Evolutionary conservation across 495 filamentous ascomycete species (phyloP).

Genomic region (Pseudotulostoma volvatum): DNA sequence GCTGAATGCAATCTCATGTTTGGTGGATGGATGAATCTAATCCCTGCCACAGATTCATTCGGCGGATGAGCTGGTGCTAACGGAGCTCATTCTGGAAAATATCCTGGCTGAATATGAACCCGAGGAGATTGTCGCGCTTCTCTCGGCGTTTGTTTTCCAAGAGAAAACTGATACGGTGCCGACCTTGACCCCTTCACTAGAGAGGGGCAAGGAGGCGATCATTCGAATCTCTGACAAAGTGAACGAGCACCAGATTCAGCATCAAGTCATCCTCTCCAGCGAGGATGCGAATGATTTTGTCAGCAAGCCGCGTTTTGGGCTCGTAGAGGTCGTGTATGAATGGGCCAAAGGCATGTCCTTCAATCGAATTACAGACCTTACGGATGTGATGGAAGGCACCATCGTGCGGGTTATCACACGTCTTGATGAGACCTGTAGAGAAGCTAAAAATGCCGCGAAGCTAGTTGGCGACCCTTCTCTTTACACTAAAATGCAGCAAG

Average conservation of each 20-base stretch:
- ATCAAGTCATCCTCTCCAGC: slow-evolving; percentile 77
- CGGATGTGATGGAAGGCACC: slow-evolving; percentile 90
- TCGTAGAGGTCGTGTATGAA: slow-evolving; percentile 96
- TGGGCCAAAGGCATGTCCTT: slow-evolving; percentile 97
- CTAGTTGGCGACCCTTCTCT: slow-evolving; percentile 91
- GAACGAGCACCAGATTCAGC: slow-evolving; percentile 66
- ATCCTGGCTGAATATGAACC: slow-evolving; percentile 89
- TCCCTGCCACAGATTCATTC: slow-evolving; percentile 54
- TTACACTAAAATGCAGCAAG: slow-evolving; percentile 88
- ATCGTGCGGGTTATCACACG: slow-evolving; percentile 88
- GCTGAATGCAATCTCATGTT: no score
- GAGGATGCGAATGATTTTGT: slow-evolving; percentile 90
- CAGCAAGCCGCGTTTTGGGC: slow-evolving; percentile 68
- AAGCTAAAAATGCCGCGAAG: slow-evolving; percentile 92
- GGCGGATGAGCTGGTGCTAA: slow-evolving; percentile 91
- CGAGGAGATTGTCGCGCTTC: slow-evolving; percentile 86
- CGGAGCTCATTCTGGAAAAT: slow-evolving; percentile 90
- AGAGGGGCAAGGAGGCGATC: slow-evolving; percentile 73
- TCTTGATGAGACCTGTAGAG: slow-evolving; percentile 87
- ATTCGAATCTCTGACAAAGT: slow-evolving; percentile 80
- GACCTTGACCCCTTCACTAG: slow-evolving; percentile 66
- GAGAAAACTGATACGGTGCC: slow-evolving; percentile 82
- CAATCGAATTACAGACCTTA: slow-evolving; percentile 91
- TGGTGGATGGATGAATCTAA: no score
- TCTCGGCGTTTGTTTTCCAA: slow-evolving; percentile 96